Percentiles rank a stretch among this genome's conserved stretches.
Evolutionary conservation across 2,329 filamentous ascomycete species (phyloP).

Genomic region (Zymoseptoria passerinii): DNA sequence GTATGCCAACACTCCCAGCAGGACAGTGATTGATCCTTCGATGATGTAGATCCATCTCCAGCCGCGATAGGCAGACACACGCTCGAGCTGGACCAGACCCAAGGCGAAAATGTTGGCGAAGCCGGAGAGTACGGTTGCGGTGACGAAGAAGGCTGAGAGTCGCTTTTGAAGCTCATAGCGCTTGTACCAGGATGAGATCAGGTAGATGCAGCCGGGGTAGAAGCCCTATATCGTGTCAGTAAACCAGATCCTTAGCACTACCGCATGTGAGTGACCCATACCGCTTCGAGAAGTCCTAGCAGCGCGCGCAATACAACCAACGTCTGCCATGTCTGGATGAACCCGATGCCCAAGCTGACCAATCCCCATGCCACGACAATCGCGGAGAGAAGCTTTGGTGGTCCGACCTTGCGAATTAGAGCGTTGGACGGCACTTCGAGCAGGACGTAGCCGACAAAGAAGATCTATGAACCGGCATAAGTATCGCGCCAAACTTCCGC

Average conservation of each 20-base stretch:
- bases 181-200: constrained; percentile 12
- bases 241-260: no score
- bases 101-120: constrained; percentile 11
- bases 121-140: constrained; percentile 4
- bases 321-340: constrained; percentile 39
- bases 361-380: constrained; percentile 33
- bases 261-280: neutral
- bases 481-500: neutral
- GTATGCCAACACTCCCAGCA: constrained; percentile 48
- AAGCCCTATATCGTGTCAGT: constrained; percentile 1
- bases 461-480: constrained; percentile 15
- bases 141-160: constrained; percentile 8
- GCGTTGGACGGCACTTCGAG: constrained; percentile 33
- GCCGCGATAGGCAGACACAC: constrained; percentile 1
- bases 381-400: constrained; percentile 36
- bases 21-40: constrained; percentile 58
- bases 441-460: constrained; percentile 32
- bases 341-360: constrained; percentile 41
- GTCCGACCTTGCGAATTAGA: constrained; percentile 36
- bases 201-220: constrained; percentile 19
- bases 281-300: constrained; percentile 5
- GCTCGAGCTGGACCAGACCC: constrained; percentile 4
- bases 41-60: constrained; percentile 50
- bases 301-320: constrained; percentile 7
- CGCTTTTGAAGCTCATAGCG: constrained; percentile 13